Evolutionary conservation across 2,329 filamentous ascomycete genomes (phyloP), one percentile per base, ranked within the genome.

Genomic region (Dactylellina cionopaga): DNA sequence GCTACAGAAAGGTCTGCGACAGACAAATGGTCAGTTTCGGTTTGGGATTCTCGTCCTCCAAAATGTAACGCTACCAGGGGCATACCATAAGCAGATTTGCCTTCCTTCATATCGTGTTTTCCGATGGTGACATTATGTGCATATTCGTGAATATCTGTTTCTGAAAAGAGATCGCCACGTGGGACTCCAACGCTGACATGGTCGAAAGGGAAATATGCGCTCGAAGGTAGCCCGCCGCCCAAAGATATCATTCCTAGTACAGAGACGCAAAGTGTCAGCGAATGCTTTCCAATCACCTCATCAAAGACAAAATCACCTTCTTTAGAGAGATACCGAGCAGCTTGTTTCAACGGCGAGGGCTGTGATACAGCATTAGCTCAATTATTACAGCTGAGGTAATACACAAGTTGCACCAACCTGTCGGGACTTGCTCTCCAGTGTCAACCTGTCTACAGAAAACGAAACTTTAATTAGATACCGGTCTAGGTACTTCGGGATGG

Each of bases 191-290:
- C 81, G 74, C 85, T 85, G 52, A 98, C 81, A 75, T 90, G 85
- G 75, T 94, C 88, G 77, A 98, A 89, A n/a, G 95, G 95, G 78
- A 99, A 99, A 81, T 96, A 92, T 79, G 94, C 89, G 71, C 91
- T 87, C 11, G 92, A 93, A 2, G 95, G 95, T 17, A 99, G 83
- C 2, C 95, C 95, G 55, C 95, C 95, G 62, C 95, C 95, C 1
- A 99, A 88, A 0, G 92, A 96, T 78, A 99, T 95, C 69, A 97
- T 82, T 13, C 90, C 82, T 81, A 51, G 43, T 19, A 55, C 15
- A 55, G 11, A 56, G 49, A 56, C 2, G 31, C 7, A 63, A 44
- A 43, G 66, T 6, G 49, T 62, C 41, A 70, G 39, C 29, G 31
- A 19, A 19, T 51, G 3, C 4, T 17, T 29, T 58, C 37, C 1